These are phyloP conservation scores for Crithidia acanthocephali DNA, from an alignment of 208 protist genomes.

Conservation along the genomic window DNA sequence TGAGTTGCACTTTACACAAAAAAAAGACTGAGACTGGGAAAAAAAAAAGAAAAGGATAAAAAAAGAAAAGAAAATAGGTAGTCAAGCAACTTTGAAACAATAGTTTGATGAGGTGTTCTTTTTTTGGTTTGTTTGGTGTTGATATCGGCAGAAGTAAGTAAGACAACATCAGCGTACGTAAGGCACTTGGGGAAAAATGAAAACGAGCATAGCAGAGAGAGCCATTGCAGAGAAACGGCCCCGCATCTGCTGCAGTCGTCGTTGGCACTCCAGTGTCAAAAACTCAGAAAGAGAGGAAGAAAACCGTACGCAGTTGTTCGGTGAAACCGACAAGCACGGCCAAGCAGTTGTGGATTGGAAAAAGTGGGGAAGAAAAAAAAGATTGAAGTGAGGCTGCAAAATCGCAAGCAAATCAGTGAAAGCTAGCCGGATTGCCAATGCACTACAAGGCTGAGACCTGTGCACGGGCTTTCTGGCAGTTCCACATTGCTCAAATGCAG, in stretches of 20 bases:
- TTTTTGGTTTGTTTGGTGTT: slow-evolving; percentile 9
- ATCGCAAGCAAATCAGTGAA: not conserved
- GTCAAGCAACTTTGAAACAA: not conserved
- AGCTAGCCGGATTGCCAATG: not conserved
- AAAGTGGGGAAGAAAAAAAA: slow-evolving; percentile 17
- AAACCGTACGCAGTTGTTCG: not conserved
- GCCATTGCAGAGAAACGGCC: too few relatives aligned
- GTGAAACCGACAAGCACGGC: too few relatives aligned
- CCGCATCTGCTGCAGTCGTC: too few relatives aligned
- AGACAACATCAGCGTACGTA: not conserved
- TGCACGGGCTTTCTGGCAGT: not conserved
- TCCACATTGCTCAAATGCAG: too few relatives aligned
- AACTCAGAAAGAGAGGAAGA: not conserved
- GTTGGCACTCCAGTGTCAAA: not conserved
- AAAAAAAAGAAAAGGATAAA: not conserved
- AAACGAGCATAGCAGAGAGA: too few relatives aligned
- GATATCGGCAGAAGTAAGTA: not conserved
- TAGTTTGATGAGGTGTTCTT: not conserved
- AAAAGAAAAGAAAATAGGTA: slow-evolving; percentile 10
- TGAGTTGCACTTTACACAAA: not conserved
- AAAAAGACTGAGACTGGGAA: not conserved
- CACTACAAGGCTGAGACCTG: not conserved
- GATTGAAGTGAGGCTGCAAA: not conserved
- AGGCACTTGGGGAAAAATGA: not conserved
- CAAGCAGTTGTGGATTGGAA: too few relatives aligned